Evolutionary conservation across 2,329 filamentous ascomycete species (phyloP).

Genomic region (Ceratocystis diversiconidia): DNA sequence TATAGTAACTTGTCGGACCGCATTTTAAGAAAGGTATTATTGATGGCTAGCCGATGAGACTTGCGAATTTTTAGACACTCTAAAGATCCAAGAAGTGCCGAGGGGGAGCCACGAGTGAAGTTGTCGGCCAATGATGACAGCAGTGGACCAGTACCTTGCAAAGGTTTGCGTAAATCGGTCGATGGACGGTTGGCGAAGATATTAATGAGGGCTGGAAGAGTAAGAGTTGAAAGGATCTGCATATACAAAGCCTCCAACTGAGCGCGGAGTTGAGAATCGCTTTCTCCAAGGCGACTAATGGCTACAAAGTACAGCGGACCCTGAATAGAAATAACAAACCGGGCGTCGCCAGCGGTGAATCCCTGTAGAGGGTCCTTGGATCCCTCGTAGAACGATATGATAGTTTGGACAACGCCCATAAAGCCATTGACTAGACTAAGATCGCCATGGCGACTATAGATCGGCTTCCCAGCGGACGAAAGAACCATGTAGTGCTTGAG

Average conservation of each 20-base stretch:
- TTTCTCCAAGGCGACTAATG: constrained; percentile 84
- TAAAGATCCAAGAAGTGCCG: constrained; percentile 72
- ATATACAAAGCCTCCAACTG: constrained; percentile 94
- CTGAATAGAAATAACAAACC: constrained; percentile 73
- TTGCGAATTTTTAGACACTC: constrained; percentile 91
- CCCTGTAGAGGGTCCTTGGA: constrained; percentile 61
- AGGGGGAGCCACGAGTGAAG: constrained; percentile 85
- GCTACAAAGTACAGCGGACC: constrained; percentile 86
- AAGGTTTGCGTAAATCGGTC: constrained; percentile 77
- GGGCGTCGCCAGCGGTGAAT: constrained; percentile 74
- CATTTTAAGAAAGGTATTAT: constrained; percentile 69
- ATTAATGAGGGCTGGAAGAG: constrained; percentile 68
- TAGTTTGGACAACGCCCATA: constrained; percentile 89
- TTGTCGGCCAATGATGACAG: constrained; percentile 86
- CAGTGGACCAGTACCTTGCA: constrained; percentile 82
- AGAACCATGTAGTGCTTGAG: constrained; percentile 95
- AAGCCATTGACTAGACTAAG: constrained; percentile 81
- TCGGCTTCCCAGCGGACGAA: constrained; percentile 90
- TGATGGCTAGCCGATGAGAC: constrained; percentile 70
- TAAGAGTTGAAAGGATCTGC: constrained; percentile 93
- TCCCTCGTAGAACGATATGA: constrained; percentile 90
- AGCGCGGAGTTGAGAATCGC: constrained; percentile 68
- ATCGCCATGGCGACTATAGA: constrained; percentile 91
- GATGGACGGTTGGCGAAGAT: constrained; percentile 85
- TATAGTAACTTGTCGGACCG: constrained; percentile 72